Base-by-base conservation (phyloP, 2,329 filamentous ascomycete species). In the Capronia epimyces region DNA sequence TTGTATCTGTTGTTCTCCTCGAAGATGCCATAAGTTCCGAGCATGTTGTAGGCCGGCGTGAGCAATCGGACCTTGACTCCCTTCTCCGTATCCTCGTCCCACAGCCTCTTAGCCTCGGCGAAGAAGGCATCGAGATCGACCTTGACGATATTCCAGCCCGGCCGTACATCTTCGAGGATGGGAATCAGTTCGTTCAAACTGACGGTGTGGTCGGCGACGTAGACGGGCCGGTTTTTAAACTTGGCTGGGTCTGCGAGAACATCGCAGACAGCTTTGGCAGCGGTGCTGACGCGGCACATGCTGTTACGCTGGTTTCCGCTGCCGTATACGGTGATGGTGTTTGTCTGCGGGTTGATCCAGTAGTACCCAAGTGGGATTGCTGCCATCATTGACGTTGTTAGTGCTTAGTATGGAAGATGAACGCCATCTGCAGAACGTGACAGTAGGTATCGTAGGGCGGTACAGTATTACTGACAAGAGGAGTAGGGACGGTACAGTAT, bases 321-420 rank as follows among this genome's bases (percentile, higher is more conserved):
- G 16, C 50, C 45, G 20, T 52, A 52, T 13, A 52, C 50, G 10
- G 36, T 24, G 40, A 52, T 27, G n/a, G 50, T 49, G 9, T 52
- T 45, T 15, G 49, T 52, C 31, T 29, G 31, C 21, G 50, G 50
- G 24, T 52, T 52, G 40, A 52, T 41, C 45, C 50, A 52, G 40
- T 52, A 52, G 31, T 48, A 52, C 3, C 50, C 50, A n/a, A 52
- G 45, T 1, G 50, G 50, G 3, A 52, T 49, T 20, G 50, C 50
- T 51, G 18, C 27, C 9, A n/a, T 15, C n/a, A 15, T 13, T 13
- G 7, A 31, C 18, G 21, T 16, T 3, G 20, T 37, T 13, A 39
- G 43, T 31, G 29, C 29, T 5, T 27, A 10, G 5, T 10, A 27
- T 27, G n/a, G n/a, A n/a, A n/a, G n/a, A n/a, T n/a, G n/a, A n/a